phyloP scores from a whole-genome alignment of 78 protist genomes.

The Dictyostelium brefeldianum region DNA sequence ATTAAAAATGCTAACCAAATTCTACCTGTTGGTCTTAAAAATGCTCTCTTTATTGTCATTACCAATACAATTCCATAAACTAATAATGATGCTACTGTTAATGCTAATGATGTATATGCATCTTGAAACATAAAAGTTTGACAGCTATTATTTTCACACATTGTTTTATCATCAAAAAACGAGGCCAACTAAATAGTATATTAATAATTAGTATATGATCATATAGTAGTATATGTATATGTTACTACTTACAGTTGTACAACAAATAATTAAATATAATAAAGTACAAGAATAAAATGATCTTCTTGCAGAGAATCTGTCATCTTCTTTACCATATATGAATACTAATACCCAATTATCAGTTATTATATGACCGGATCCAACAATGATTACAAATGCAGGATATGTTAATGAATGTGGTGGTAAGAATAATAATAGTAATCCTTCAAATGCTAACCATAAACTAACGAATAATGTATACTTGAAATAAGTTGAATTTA shows the following conservation, averaged over 20 bases:
- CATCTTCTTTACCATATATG: conserved; percentile 63
- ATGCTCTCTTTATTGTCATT: conserved; percentile 7
- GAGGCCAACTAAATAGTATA: conserved; percentile 9
- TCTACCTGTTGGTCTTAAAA: conserved; percentile 56
- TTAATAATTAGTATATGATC: not conserved
- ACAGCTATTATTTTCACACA: not conserved
- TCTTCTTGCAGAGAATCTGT: conserved; percentile 62
- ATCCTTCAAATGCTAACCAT: conserved; percentile 70
- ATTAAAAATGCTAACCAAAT: conserved; percentile 48
- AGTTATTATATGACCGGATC: conserved; percentile 37
- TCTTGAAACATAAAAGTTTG: conserved; percentile 46
- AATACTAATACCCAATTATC: conserved; percentile 71
- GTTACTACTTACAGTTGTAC: conserved; percentile 30
- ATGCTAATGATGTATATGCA: conserved; percentile 24
- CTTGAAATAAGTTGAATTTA: conserved; percentile 58
- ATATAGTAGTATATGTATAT: not conserved
- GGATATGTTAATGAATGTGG: conserved; percentile 57
- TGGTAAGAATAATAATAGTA: conserved; percentile 48
- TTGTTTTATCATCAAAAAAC: conserved; percentile 26
- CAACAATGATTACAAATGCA: conserved; percentile 18
- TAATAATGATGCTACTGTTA: not conserved
- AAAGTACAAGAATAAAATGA: conserved; percentile 43
- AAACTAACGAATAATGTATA: conserved; percentile 52
- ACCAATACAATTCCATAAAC: conserved; percentile 16
- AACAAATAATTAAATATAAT: conserved; percentile 33